phyloP scores from a whole-genome alignment of 2,329 filamentous ascomycete species.

The Cyphellophora europaea region DNA sequence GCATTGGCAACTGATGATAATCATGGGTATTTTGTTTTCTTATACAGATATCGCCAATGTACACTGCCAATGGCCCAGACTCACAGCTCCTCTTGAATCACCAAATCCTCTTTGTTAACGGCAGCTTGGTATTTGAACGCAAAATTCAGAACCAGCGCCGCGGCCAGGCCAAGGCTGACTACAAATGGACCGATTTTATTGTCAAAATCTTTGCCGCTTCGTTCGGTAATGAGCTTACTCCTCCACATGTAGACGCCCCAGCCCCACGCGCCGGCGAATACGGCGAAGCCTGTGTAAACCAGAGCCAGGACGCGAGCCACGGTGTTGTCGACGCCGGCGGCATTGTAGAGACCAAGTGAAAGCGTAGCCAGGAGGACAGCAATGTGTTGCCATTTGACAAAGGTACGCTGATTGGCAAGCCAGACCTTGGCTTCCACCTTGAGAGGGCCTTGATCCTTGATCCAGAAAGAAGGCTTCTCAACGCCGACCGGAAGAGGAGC shows the following conservation, averaged over 20 bases:
- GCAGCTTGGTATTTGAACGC: constrained; percentile 52
- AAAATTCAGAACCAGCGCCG: constrained; percentile 80
- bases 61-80: no score
- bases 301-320: constrained; percentile 71
- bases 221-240: constrained; percentile 66
- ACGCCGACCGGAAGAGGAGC: constrained; percentile 72
- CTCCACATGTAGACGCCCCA: constrained; percentile 72
- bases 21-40: no score
- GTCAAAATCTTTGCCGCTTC: constrained; percentile 90
- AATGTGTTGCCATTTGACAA: constrained; percentile 98
- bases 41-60: no score
- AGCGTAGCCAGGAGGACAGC: constrained; percentile 76
- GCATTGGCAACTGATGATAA: no score
- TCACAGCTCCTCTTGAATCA: no score
- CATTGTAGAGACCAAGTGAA: constrained; percentile 78
- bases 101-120: no score
- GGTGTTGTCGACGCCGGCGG: constrained; percentile 64
- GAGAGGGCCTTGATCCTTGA: constrained; percentile 88
- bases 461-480: constrained; percentile 72
- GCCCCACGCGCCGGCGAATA: constrained; percentile 80
- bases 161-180: constrained; percentile 67
- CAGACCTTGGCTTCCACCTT: constrained; percentile 97
- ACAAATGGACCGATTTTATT: constrained; percentile 76
- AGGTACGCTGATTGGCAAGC: constrained; percentile 96
- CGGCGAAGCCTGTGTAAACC: constrained; percentile 70